Evolutionary conservation across 371 early-diverging fungal species (phyloP).

Genomic region (Actinomortierella wolfii): DNA sequence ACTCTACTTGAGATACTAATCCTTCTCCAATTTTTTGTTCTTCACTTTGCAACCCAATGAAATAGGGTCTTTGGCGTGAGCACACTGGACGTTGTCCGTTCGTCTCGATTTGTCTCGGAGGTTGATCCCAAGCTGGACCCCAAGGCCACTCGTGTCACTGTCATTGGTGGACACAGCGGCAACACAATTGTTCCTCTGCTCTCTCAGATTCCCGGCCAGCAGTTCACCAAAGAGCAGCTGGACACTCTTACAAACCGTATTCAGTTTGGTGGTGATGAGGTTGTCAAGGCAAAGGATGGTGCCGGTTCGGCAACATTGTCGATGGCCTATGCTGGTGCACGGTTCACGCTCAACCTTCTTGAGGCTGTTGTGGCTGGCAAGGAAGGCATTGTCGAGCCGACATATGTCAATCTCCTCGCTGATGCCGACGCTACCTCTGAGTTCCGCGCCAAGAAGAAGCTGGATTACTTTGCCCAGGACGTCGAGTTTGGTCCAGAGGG

Average conservation of each 20-base stretch:
- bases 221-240: conserved; percentile 72
- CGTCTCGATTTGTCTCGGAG: conserved; percentile 79
- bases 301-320: conserved; percentile 86
- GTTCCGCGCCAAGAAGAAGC: conserved; percentile 41
- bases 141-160: conserved; percentile 64
- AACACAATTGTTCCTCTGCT: conserved; percentile 82
- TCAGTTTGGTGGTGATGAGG: conserved; percentile 95
- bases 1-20: too few relatives aligned
- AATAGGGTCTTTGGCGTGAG: conserved; percentile 84
- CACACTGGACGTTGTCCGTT: conserved; percentile 84
- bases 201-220: conserved; percentile 56
- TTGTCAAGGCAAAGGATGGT: conserved; percentile 92
- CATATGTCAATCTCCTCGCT: conserved; percentile 73
- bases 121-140: conserved; percentile 58
- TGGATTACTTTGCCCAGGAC: conserved; percentile 83
- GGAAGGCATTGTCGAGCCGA: conserved; percentile 73
- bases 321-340: conserved; percentile 93
- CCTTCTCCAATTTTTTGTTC: conserved; percentile 1
- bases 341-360: conserved; percentile 75
- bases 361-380: conserved; percentile 70
- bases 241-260: conserved; percentile 79
- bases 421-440: conserved; percentile 42
- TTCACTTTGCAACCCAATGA: conserved; percentile 1
- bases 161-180: conserved; percentile 92
- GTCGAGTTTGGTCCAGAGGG: conserved; percentile 86